Percentiles rank a stretch among this genome's conserved stretches.
phyloP scores from a whole-genome alignment of 139 green algal genomes.

The Coelastrella sp. region DNA sequence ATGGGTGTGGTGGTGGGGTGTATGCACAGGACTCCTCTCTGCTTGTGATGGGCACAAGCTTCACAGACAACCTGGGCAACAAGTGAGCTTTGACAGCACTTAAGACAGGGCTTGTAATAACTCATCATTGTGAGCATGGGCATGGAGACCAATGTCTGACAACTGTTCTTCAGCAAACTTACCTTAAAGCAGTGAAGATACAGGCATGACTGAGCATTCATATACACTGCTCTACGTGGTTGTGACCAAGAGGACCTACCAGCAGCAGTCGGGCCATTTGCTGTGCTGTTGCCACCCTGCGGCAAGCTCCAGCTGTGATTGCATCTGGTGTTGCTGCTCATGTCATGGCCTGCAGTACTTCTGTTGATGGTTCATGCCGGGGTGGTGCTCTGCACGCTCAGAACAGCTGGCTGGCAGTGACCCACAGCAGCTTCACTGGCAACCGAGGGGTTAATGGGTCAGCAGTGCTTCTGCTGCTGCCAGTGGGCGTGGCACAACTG shows the following conservation, averaged over 20 bases:
- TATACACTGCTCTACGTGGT: background rate
- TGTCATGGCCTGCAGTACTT: background rate
- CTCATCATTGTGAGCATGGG: background rate
- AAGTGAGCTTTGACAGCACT: background rate
- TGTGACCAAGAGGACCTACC: background rate
- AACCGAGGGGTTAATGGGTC: conserved; percentile 19
- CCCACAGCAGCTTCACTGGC: background rate
- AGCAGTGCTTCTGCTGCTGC: conserved; percentile 1
- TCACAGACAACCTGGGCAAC: conserved; percentile 20
- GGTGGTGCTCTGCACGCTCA: conserved; percentile 24
- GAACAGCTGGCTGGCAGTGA: conserved; percentile 10
- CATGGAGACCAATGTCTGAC: too few relatives aligned
- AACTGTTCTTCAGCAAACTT: too few relatives aligned
- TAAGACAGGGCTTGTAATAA: background rate
- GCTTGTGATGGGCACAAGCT: background rate
- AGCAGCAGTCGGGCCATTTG: background rate
- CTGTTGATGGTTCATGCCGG: background rate
- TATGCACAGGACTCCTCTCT: background rate
- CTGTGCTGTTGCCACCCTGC: background rate
- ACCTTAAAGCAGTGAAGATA: too few relatives aligned
- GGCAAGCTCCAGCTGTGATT: background rate
- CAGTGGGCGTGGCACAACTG: conserved; percentile 15
- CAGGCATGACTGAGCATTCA: background rate
- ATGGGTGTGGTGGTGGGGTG: conserved; percentile 11
- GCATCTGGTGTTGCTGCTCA: background rate